phyloP scores from a whole-genome alignment of 148 eudicot genomes.

The Gaultheria prostrata region DNA sequence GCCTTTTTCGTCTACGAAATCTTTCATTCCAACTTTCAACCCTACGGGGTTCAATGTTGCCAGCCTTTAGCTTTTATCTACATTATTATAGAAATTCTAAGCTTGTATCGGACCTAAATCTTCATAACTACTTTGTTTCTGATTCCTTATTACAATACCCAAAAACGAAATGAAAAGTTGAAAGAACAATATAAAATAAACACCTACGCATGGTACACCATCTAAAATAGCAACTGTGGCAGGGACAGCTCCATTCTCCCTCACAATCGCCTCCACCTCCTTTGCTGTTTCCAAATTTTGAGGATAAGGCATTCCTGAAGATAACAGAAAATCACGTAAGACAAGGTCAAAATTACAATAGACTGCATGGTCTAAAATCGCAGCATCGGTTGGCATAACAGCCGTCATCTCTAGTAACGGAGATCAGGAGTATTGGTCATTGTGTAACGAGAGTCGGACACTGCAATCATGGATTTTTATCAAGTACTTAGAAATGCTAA shows the following conservation, averaged over 20 bases:
- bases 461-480: too few relatives aligned
- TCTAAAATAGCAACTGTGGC: constrained; percentile 93
- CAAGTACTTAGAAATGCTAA: too few relatives aligned
- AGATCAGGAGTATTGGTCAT: too few relatives aligned
- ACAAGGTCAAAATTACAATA: background rate
- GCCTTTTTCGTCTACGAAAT: background rate
- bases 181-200: constrained; percentile 16
- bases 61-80: background rate
- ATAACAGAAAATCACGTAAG: background rate
- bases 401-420: too few relatives aligned
- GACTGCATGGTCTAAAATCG: background rate
- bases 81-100: background rate
- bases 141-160: background rate
- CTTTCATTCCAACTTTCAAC: background rate
- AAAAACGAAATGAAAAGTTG: constrained; percentile 10
- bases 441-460: too few relatives aligned
- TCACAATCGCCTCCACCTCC: constrained; percentile 83
- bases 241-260: constrained; percentile 84
- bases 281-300: constrained; percentile 82
- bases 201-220: constrained; percentile 87
- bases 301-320: constrained; percentile 95
- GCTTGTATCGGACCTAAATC: background rate
- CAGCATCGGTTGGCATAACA: too few relatives aligned
- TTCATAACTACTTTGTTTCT: background rate
- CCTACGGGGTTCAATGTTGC: background rate